These are phyloP conservation scores for Exserohilum turcica DNA, from an alignment of 2,329 filamentous ascomycete species.

Conservation along the genomic window DNA sequence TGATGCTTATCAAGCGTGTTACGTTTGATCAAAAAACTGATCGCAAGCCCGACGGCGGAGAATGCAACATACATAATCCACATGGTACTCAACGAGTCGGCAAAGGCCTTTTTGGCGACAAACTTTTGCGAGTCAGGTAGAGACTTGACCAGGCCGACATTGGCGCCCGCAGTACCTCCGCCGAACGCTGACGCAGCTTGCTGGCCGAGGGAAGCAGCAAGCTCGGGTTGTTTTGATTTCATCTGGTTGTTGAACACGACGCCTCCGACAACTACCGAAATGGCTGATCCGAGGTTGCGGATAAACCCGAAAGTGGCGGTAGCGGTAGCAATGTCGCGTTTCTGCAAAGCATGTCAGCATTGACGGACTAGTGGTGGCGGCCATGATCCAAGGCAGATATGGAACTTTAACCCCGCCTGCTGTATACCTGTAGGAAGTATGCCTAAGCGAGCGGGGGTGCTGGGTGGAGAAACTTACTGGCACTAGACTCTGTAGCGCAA, in stretches of 20 bases:
- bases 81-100: conserved; percentile 53
- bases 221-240: conserved; percentile 58
- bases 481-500: conserved; percentile 69
- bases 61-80: conserved; percentile 57
- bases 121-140: conserved; percentile 56
- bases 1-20: conserved; percentile 52
- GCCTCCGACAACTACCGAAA: conserved; percentile 74
- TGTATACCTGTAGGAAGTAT: conserved; percentile 4
- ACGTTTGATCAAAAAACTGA: conserved; percentile 49
- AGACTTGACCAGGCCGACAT: conserved; percentile 61
- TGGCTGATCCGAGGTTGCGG: conserved; percentile 70
- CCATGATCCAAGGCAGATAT: neutral
- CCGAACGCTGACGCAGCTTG: conserved; percentile 59
- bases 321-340: conserved; percentile 68
- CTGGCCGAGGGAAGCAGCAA: conserved; percentile 58
- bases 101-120: conserved; percentile 51
- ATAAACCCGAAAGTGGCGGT: conserved; percentile 71
- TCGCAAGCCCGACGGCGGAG: conserved; percentile 46
- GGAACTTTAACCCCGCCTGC: conserved; percentile 5
- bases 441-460: neutral
- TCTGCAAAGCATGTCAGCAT: conserved; percentile 31
- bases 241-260: conserved; percentile 80
- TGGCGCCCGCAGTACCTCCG: conserved; percentile 65
- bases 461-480: conserved; percentile 41
- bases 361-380: conserved; percentile 2